Conservation (phyloP, 179 eudicot genomes). For the Drosera spatulata region DNA sequence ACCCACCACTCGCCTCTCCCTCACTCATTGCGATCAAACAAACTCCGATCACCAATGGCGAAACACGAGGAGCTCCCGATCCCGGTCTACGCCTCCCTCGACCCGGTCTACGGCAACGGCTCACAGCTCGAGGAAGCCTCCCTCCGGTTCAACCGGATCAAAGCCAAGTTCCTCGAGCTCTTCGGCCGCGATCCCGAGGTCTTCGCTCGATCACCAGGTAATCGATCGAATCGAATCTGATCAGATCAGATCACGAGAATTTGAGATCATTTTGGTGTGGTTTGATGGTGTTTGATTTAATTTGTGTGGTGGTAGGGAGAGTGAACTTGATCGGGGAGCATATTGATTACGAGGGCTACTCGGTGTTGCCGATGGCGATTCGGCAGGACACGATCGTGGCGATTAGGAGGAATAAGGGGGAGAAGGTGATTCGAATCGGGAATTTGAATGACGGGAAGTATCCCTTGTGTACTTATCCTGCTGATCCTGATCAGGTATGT, state of each 20-base stretch:
- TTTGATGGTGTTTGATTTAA: not conserved
- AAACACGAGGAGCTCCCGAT: conserved; percentile 69
- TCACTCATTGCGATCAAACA: no score
- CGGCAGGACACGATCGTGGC: conserved; percentile 87
- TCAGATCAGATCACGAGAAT: not conserved
- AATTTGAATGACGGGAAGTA: conserved; percentile 67
- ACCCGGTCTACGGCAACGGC: conserved; percentile 52
- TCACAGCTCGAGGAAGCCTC: conserved; percentile 64
- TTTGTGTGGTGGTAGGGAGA: conserved; percentile 38
- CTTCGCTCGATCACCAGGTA: conserved; percentile 88
- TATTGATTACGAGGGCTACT: conserved; percentile 91
- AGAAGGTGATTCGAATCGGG: conserved; percentile 51
- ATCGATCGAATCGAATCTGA: not conserved
- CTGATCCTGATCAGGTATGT: conserved; percentile 49
- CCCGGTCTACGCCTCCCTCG: conserved; percentile 42
- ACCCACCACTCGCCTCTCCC: no score
- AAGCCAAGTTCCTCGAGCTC: conserved; percentile 49
- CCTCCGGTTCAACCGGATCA: conserved; percentile 42
- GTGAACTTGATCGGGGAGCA: conserved; percentile 97
- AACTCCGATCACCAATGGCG: conserved; percentile 33
- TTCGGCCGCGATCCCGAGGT: conserved; percentile 54
- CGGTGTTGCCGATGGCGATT: conserved; percentile 98
- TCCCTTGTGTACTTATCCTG: conserved; percentile 66
- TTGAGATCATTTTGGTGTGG: not conserved
- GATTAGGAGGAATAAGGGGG: conserved; percentile 45